phyloP scores from a whole-genome alignment of 768 basidiomycete species.

The Termitomyces heimii region DNA sequence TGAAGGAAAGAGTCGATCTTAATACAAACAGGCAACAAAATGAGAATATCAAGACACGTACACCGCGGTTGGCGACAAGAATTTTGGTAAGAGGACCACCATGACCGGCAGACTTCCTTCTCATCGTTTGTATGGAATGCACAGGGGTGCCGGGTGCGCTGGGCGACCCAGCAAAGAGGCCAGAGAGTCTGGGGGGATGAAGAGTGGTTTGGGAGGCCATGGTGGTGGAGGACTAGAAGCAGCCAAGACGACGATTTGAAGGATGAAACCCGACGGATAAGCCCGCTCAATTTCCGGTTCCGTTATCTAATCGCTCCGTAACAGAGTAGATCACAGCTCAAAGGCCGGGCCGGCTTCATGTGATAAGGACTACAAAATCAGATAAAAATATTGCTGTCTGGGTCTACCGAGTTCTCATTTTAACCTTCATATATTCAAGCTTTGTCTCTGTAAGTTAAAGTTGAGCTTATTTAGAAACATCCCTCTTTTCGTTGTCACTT shows the following conservation, averaged over 20 bases:
- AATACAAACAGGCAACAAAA: conserved; percentile 5
- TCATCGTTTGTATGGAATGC: conserved; percentile 88
- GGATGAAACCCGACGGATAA: conserved; percentile 8
- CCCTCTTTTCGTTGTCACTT: too few species aligned
- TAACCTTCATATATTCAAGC: too few species aligned
- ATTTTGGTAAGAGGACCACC: conserved; percentile 88
- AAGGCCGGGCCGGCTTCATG: conserved; percentile 4
- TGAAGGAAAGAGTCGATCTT: conserved; percentile 23
- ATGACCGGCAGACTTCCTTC: conserved; percentile 87
- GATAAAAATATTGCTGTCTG: not conserved
- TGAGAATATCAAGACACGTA: conserved; percentile 32
- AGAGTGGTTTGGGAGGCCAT: conserved; percentile 42
- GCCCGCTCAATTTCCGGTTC: conserved; percentile 15
- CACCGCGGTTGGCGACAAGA: conserved; percentile 88
- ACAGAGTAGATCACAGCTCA: not conserved
- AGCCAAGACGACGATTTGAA: conserved; percentile 2
- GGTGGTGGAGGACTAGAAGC: conserved; percentile 17
- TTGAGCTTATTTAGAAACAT: too few species aligned
- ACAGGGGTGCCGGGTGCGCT: conserved; percentile 81
- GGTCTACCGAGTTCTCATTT: too few species aligned
- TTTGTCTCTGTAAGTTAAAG: too few species aligned
- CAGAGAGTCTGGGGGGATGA: conserved; percentile 68
- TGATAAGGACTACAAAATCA: not conserved
- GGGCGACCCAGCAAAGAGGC: conserved; percentile 68
- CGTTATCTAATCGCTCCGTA: not conserved